Evolutionary conservation across 768 basidiomycete genomes (phyloP), one percentile per base, ranked within the genome.

Genomic region (Lactarius psammicola): DNA sequence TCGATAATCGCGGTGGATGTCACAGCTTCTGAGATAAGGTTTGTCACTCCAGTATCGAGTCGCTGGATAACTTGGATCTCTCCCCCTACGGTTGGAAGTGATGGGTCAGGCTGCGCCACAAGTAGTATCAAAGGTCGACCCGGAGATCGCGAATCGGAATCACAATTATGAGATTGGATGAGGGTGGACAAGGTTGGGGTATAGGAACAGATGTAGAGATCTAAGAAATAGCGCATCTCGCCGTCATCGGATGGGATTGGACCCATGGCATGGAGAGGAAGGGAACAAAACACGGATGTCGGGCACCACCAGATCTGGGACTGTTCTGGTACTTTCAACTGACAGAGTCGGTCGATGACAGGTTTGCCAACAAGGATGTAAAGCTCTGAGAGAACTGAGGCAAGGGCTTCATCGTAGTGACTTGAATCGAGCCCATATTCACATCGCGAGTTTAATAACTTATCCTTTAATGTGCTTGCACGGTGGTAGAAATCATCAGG

Each of bases 211-310:
- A 66, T 54, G 36, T 60, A 63, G 17, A 62, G 7, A 4, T 60
- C 56, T 26, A 54, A 49, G n/a, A 63, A 49, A 58, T 62, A 51
- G 20, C 20, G 54, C 3, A 17, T 46, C n/a, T 46, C 15, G 4
- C 33, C 15, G 6, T 34, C 64, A 17, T 46, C 11, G 3, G 36
- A 56, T 15, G 40, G 38, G 28, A 66, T 59, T 8, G 61, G 38
- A 4, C 63, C 64, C 28, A 66, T 66, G 18, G 65, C 68, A 28
- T 69, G 68, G 8, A 67, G 44, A 11, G 65, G 68, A 17, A 69
- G 65, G 33, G 56, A 67, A 4, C 40, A 60, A 15, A 69, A 61
- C 0, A 46, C 40, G 6, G 62, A 56, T 33, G 55, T 56, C 15
- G 62, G 42, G 11, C 61, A 69, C 65, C 65, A 67, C 65, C 65